Conservation (phyloP, 805 yeast species). For the Suhomyces vadensis region DNA sequence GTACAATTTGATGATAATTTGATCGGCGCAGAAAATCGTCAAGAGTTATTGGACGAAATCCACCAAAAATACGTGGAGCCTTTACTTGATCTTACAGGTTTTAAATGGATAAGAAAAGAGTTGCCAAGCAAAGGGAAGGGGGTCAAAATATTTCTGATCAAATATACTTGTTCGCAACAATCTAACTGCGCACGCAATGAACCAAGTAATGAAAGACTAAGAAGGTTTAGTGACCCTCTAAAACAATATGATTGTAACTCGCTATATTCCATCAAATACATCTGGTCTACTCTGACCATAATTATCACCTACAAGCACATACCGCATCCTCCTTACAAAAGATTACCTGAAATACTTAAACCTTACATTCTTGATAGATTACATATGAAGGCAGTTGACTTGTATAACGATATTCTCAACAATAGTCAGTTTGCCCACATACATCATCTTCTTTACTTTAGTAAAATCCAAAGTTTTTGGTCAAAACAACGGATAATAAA, state of each 20-base stretch:
- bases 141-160: slow-evolving; percentile 17
- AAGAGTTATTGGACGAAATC: slow-evolving; percentile 2
- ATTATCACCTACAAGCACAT: slow-evolving; percentile 17
- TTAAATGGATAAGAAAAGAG: slow-evolving; percentile 20
- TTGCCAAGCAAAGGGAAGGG: slow-evolving; percentile 20
- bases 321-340: slow-evolving; percentile 17
- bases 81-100: slow-evolving; percentile 15
- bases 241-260: slow-evolving; percentile 19
- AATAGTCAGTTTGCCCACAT: slow-evolving; percentile 13
- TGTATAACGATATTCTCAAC: slow-evolving; percentile 17
- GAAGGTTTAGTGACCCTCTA: slow-evolving; percentile 13
- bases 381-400: slow-evolving; percentile 18
- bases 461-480: slow-evolving; percentile 22
- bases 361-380: slow-evolving; percentile 18
- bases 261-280: slow-evolving; percentile 15
- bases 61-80: slow-evolving; percentile 20
- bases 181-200: background rate
- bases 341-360: slow-evolving; percentile 19
- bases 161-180: slow-evolving; percentile 20
- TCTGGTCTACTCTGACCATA: slow-evolving; percentile 15
- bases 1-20: slow-evolving; percentile 1
- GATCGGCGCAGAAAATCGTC: background rate
- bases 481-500: slow-evolving; percentile 17
- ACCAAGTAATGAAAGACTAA: background rate
- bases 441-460: slow-evolving; percentile 16